Evolutionary conservation across 2,329 filamentous ascomycete genomes (phyloP).

Genomic region (Neonectria hederae): DNA sequence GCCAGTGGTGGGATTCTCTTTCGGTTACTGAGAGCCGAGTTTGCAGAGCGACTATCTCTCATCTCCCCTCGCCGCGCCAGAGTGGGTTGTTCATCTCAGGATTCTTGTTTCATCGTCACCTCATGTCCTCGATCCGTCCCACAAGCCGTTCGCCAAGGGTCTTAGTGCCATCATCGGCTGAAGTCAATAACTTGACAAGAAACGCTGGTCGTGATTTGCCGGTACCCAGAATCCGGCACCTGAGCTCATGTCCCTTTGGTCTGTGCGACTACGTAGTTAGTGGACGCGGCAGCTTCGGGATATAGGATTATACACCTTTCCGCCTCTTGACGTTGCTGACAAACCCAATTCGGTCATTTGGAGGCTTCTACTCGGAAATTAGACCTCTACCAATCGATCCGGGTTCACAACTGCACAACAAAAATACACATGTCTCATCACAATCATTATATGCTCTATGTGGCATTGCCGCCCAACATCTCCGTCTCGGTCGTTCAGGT

Average conservation of each 20-base stretch:
- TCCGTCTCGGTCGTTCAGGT: neutral
- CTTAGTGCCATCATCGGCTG: neutral
- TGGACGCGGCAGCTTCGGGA: neutral
- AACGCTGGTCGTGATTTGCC: neutral
- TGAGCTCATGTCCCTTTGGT: neutral
- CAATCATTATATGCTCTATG: neutral
- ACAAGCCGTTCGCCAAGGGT: neutral
- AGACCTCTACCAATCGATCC: neutral
- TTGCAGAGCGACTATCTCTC: neutral
- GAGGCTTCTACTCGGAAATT: neutral
- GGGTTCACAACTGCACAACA: neutral
- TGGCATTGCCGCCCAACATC: neutral
- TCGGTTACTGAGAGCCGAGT: neutral
- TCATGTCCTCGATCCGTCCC: neutral
- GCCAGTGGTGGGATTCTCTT: neutral
- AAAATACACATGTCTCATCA: neutral
- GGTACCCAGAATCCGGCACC: neutral
- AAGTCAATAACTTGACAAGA: neutral
- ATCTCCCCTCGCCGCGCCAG: neutral
- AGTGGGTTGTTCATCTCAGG: neutral
- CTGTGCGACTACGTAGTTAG: neutral
- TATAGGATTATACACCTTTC: no score
- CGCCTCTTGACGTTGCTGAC: neutral
- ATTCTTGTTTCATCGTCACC: slow-evolving; percentile 1
- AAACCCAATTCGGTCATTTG: neutral